Conservation (phyloP, 2,329 filamentous ascomycete genomes). For the Sarocladium brachiariae region DNA sequence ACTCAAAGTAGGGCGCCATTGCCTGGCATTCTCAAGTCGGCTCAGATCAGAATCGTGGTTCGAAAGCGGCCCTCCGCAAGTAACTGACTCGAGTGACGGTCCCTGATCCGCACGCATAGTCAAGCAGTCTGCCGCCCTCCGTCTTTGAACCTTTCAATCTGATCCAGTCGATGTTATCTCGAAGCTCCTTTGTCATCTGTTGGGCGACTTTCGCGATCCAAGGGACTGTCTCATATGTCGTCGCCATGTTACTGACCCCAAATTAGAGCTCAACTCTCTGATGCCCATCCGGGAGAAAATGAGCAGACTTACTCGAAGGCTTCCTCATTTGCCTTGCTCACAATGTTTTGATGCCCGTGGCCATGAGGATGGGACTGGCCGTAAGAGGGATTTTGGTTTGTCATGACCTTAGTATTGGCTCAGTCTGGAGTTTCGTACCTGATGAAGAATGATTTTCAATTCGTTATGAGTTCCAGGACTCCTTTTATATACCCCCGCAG, state of each 20-base stretch:
- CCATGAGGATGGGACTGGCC: slow-evolving; percentile 1
- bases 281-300: background rate
- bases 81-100: slow-evolving; percentile 21
- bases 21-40: slow-evolving; percentile 21
- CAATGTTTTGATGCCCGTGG: slow-evolving; percentile 1
- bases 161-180: slow-evolving; percentile 20
- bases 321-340: slow-evolving; percentile 19
- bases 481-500: no score
- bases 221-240: slow-evolving; percentile 15
- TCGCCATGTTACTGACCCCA: slow-evolving; percentile 14
- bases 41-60: no score
- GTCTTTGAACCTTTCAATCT: slow-evolving; percentile 12
- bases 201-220: slow-evolving; percentile 20
- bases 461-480: no score
- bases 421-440: no score
- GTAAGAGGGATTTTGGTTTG: slow-evolving; percentile 17
- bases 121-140: slow-evolving; percentile 18
- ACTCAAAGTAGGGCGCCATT: slow-evolving; percentile 22
- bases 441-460: no score
- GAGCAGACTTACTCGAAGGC: slow-evolving; percentile 19
- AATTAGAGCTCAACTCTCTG: background rate
- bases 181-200: slow-evolving; percentile 20
- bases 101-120: slow-evolving; percentile 26
- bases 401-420: slow-evolving; percentile 15
- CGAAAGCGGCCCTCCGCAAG: no score